These are phyloP conservation scores for Monosporozyma aquatica DNA, from an alignment of 805 yeast genomes.

Conservation along the genomic window DNA sequence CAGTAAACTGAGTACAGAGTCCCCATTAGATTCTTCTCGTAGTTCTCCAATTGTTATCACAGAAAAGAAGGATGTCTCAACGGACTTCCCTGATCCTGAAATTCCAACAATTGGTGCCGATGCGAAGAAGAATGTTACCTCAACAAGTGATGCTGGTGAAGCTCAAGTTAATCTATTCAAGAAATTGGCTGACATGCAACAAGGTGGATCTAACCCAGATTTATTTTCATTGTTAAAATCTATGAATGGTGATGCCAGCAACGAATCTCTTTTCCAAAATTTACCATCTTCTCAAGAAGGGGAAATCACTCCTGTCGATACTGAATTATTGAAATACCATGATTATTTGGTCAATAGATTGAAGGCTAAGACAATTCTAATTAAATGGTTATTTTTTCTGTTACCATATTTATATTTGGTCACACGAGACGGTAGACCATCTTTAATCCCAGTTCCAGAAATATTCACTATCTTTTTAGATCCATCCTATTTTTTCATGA, in stretches of 20 bases:
- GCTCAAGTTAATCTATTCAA: slow-evolving; percentile 24
- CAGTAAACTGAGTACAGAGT: slow-evolving; percentile 31
- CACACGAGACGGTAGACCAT: slow-evolving; percentile 11
- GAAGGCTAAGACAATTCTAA: slow-evolving; percentile 23
- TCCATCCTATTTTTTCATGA: slow-evolving; percentile 27
- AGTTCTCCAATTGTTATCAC: slow-evolving; percentile 1
- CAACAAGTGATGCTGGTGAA: slow-evolving; percentile 3
- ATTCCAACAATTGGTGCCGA: neutral
- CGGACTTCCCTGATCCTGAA: neutral
- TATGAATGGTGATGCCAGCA: slow-evolving; percentile 8
- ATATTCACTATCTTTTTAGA: slow-evolving; percentile 9
- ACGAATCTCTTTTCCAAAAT: slow-evolving; percentile 5
- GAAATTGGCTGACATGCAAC: slow-evolving; percentile 20
- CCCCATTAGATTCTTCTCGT: slow-evolving; percentile 24
- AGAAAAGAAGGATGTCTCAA: neutral
- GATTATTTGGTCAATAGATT: slow-evolving; percentile 22
- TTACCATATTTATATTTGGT: slow-evolving; percentile 26
- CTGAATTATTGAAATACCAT: slow-evolving; percentile 21
- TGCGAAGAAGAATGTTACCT: neutral
- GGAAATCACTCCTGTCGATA: slow-evolving; percentile 16
- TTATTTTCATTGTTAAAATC: slow-evolving; percentile 19
- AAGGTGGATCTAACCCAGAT: slow-evolving; percentile 18
- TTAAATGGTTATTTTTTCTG: slow-evolving; percentile 27
- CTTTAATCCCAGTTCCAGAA: slow-evolving; percentile 4
- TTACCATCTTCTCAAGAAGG: neutral